Evolutionary conservation across 2,329 filamentous ascomycete species (phyloP).

Genomic region (Chaetomium globosum): DNA sequence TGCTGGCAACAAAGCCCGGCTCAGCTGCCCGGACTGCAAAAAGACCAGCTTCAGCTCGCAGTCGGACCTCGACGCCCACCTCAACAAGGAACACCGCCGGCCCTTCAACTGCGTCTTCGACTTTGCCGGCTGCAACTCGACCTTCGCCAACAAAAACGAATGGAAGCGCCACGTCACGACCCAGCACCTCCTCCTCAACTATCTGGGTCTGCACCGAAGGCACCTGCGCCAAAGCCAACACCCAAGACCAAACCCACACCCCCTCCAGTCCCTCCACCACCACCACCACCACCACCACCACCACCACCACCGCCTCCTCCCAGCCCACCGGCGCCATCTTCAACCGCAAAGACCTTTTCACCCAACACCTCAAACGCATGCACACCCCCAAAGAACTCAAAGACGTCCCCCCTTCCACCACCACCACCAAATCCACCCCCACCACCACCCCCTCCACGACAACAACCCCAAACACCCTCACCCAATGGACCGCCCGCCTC

Average conservation of each 20-base stretch:
- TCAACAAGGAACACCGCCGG: conserved; percentile 57
- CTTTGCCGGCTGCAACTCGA: conserved; percentile 72
- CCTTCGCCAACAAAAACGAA: conserved; percentile 84
- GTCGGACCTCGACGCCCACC: conserved; percentile 51
- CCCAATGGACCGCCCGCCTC: conserved; percentile 56
- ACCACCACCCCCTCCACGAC: conserved; percentile 30
- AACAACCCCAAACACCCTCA: not conserved
- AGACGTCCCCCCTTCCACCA: conserved; percentile 31
- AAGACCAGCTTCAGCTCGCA: conserved; percentile 51
- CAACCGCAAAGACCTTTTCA: conserved; percentile 90
- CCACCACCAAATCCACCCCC: not conserved
- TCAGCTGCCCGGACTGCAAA: conserved; percentile 45
- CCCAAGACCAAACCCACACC: not conserved
- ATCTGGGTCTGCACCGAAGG: conserved; percentile 76
- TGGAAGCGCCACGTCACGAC: conserved; percentile 89
- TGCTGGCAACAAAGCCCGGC: conserved; percentile 22
- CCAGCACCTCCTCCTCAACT: conserved; percentile 74
- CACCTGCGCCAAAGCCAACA: conserved; percentile 48
- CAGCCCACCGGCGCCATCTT: conserved; percentile 60
- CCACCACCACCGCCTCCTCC: conserved; percentile 29
- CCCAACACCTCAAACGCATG: conserved; percentile 85
- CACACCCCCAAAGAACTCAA: conserved; percentile 60
- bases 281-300: conserved; percentile 31
- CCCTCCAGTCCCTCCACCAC: conserved; percentile 32
- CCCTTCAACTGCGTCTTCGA: conserved; percentile 77